Conservation (phyloP, 768 basidiomycete species). For the Chiua virens region DNA sequence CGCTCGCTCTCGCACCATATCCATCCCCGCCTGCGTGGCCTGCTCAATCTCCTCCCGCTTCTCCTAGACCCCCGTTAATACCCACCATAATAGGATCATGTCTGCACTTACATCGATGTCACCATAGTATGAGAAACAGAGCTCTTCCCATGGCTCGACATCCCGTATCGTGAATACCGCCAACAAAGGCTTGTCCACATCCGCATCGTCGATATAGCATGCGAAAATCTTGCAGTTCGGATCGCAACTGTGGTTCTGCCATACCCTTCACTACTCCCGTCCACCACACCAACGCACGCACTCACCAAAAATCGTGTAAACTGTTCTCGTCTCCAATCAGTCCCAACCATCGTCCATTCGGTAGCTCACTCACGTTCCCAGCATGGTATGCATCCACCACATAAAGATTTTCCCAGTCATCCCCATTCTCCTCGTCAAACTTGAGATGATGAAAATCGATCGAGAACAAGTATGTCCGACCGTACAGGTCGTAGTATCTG, state of each 20-base stretch:
- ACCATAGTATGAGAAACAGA: constrained; percentile 77
- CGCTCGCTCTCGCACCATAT: constrained; percentile 33
- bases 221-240: constrained; percentile 77
- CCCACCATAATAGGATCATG: background rate
- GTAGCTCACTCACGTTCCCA: constrained; percentile 62
- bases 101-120: constrained; percentile 39
- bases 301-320: constrained; percentile 88
- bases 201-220: constrained; percentile 76
- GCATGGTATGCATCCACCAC: constrained; percentile 86
- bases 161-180: constrained; percentile 66
- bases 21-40: background rate
- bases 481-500: constrained; percentile 74
- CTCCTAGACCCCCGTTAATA: constrained; percentile 9
- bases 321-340: constrained; percentile 39
- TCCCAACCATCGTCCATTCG: background rate
- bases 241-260: constrained; percentile 88
- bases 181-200: constrained; percentile 67
- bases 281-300: constrained; percentile 3
- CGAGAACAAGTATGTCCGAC: constrained; percentile 79
- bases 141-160: constrained; percentile 64
- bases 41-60: constrained; percentile 20
- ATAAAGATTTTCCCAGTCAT: constrained; percentile 40
- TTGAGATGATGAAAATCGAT: constrained; percentile 74
- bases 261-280: background rate
- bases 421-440: constrained; percentile 24